Evolutionary conservation across 768 basidiomycete genomes (phyloP), one percentile per base, ranked within the genome.

Genomic region (Amanita fuliginea): DNA sequence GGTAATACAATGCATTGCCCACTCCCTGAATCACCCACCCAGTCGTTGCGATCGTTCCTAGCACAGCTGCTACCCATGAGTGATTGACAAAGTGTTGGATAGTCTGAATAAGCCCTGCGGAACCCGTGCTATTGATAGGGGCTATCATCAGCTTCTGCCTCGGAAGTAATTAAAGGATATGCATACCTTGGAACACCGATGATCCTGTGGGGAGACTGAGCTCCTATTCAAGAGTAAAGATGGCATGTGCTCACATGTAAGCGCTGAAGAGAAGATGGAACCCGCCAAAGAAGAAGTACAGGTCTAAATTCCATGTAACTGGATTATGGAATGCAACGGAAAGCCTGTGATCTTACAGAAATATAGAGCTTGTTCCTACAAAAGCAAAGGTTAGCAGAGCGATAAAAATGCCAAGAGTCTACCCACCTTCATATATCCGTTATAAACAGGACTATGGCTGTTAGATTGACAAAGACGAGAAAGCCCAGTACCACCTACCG

Each of bases 211-310:
- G 62, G 64, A 58, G 56, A 60, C 53, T 61, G 54, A 64, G 59
- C 57, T 55, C 55, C 60, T 42, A 53, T 56, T 52, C 61, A 51
- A 57, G 60, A 56, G 28, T 37, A 59, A 46, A 43, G 45, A 42
- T 36, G 49, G 16, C 40, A 56, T 49, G 54, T 53, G 58, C 82
- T 71, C 61, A 88, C 91, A 89, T 90, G 71, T 97, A 98, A 60
- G 89, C 63, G 54, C 86, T 88, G 71, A 91, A 97, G 36, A 89
- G 73, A 54, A 98, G 75, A 68, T 99, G 93, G 75, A 89, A 97
- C 42, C 92, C 95, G 49, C 83, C 77, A 69, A 99, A 99, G 68
- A 97, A 80, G 75, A 97, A 95, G 74, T 91, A 99, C 55, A 96
- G 66, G 71, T 97, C 94, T 97, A 59, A 45, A 62, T 56, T 55